Evolutionary conservation across 2,329 filamentous ascomycete genomes (phyloP), one percentile per base, ranked within the genome.

Genomic region (Hirsutella minnesotensis): DNA sequence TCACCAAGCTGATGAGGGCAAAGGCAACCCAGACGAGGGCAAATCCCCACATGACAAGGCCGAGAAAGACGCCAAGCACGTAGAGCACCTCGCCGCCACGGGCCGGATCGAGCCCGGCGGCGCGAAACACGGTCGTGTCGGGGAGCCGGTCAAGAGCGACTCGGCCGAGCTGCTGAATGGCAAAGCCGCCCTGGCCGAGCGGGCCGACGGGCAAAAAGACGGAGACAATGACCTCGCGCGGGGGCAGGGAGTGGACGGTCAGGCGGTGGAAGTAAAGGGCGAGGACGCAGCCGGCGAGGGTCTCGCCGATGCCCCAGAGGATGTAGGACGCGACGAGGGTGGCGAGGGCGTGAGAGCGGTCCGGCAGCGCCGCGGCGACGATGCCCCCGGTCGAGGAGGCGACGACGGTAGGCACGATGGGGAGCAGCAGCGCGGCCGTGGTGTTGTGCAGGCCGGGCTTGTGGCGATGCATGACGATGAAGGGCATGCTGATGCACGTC

Each of bases 231-330:
- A 79, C 74, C 53, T 83, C 81, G 39, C 73, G 68, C 1, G 79
- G 73, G 0, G 81, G 81, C 13, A 85, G 67, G 33, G 78, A 77
- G 58, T 85, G 74, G 3, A 85, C 57, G 4, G 75, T 77, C 9
- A 86, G 66, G 10, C 81, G 77, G 46, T 81, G 76, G 53, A 83
- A 83, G 59, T 86, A 86, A 31, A 86, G 71, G 10, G 75, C 76
- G 21, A 85, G 62, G 18, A 83, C 71, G 35, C 72, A 68, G 57
- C 79, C 71, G 2, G 79, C 74, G 40, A 86, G 66, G 29, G 58
- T 58, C 50, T 63, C 68, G 4, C 79, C 77, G 44, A 77, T 75
- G 0, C 81, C 81, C 79, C 78, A 85, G 49, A 86, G 72, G 15
- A 84, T 64, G 54, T 85, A 86, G 3, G 70, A 79, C 15, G 67